Conservation (phyloP, 2,329 filamentous ascomycete species). For the Keithomyces neogunnii region DNA sequence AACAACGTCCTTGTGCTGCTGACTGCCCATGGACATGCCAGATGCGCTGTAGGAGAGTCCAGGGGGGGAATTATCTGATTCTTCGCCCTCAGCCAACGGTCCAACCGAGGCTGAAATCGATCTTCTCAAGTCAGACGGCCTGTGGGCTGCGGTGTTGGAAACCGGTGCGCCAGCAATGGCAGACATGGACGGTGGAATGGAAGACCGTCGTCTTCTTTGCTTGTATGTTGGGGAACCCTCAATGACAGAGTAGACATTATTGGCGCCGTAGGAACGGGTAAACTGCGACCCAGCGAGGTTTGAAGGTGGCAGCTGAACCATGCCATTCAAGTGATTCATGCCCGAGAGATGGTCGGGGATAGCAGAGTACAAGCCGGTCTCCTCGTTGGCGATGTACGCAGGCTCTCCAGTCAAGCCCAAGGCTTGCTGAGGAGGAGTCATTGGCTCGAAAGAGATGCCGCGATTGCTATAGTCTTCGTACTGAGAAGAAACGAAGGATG, state of each 20-base stretch:
- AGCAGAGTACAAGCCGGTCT: constrained; percentile 89
- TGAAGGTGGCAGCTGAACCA: constrained; percentile 84
- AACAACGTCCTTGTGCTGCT: constrained; percentile 70
- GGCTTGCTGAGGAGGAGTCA: constrained; percentile 90
- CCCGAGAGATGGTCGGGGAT: constrained; percentile 77
- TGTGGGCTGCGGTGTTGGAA: constrained; percentile 56
- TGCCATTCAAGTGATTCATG: constrained; percentile 69
- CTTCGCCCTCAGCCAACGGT: constrained; percentile 71
- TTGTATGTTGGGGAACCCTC: constrained; percentile 99
- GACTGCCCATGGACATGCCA: constrained; percentile 50
- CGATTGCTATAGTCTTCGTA: constrained; percentile 97
- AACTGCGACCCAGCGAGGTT: constrained; percentile 77
- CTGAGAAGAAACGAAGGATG: constrained; percentile 96
- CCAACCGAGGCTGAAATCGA: constrained; percentile 85
- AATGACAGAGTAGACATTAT: constrained; percentile 89
- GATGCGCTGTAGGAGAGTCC: constrained; percentile 66
- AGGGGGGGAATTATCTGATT: constrained; percentile 72
- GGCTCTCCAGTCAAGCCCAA: constrained; percentile 76
- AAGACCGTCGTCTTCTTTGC: constrained; percentile 88
- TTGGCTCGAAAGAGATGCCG: constrained; percentile 90
- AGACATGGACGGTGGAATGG: constrained; percentile 72
- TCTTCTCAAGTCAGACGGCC: constrained; percentile 82
- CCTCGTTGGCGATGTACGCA: constrained; percentile 96
- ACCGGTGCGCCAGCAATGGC: constrained; percentile 60
- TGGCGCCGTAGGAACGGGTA: constrained; percentile 60